These are phyloP conservation scores for Albophoma yamanashiensis DNA, from an alignment of 2,329 filamentous ascomycete genomes.

Conservation along the genomic window DNA sequence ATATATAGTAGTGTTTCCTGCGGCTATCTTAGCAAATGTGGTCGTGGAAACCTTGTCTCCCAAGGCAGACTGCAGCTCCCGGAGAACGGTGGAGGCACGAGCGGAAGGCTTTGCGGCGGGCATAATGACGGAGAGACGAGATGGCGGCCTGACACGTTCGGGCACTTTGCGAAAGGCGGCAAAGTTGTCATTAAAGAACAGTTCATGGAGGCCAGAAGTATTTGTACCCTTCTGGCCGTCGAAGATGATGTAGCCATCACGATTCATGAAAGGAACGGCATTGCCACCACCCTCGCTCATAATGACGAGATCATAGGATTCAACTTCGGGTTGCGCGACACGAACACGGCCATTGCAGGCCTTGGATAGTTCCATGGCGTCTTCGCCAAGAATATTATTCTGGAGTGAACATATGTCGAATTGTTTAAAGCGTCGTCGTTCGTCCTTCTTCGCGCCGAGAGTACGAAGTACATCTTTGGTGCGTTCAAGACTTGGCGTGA, in stretches of 20 bases:
- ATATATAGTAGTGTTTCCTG: background rate
- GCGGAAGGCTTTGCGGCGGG: background rate
- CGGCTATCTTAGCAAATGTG: background rate
- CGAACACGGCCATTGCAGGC: background rate
- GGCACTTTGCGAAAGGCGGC: background rate
- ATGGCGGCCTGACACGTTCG: background rate
- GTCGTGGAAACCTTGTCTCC: background rate
- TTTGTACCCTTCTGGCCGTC: background rate
- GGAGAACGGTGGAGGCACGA: background rate
- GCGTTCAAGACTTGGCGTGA: background rate
- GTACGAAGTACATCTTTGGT: background rate
- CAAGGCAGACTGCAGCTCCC: background rate
- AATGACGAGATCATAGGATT: background rate
- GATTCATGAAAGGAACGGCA: background rate
- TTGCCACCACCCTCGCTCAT: background rate
- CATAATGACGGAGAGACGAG: background rate
- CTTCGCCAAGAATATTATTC: background rate
- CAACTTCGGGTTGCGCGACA: background rate
- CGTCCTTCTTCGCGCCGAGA: background rate
- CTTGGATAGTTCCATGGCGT: background rate
- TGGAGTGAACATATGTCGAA: background rate
- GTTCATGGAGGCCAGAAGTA: background rate
- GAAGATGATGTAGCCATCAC: background rate
- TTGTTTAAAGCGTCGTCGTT: background rate
- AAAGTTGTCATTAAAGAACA: background rate